Conservation (phyloP, 768 basidiomycete species). For the Mrakia hoshinonis region DNA sequence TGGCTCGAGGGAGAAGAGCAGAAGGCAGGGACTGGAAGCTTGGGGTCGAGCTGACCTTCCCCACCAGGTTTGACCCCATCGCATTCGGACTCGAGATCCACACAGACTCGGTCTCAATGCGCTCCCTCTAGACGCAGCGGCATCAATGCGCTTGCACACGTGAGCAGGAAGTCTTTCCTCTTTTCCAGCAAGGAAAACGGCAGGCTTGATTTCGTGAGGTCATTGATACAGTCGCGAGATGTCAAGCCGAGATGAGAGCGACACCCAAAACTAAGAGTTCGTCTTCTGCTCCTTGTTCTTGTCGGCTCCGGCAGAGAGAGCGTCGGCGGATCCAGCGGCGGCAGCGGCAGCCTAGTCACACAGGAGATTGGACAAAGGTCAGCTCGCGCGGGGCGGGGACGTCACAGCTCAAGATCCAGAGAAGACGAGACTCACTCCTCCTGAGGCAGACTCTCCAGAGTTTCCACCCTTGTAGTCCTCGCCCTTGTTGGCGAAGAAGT, state of each 20-base stretch:
- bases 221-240: conserved; percentile 5
- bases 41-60: no score
- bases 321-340: conserved; percentile 1
- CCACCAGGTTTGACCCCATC: no score
- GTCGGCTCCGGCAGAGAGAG: conserved; percentile 12
- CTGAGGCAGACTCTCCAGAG: background rate
- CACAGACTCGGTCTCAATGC: no score
- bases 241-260: background rate
- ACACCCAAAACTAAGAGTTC: conserved; percentile 4
- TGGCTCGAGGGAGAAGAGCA: no score
- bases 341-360: background rate
- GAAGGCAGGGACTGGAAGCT: no score
- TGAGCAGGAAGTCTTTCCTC: no score
- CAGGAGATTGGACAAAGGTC: background rate
- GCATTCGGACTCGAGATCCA: no score
- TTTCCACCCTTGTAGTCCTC: conserved; percentile 17
- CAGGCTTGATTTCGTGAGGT: no score
- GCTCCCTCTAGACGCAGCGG: no score
- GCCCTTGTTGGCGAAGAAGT: conserved; percentile 23
- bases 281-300: background rate
- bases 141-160: no score
- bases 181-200: no score
- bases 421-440: conserved; percentile 7
- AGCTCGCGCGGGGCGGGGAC: background rate
- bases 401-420: background rate